A percentile compares a stretch with the other conserved stretches of the same genome.
These are phyloP conservation scores for Hypsizygus marmoreus DNA, from an alignment of 768 basidiomycete species.

Conservation along the genomic window DNA sequence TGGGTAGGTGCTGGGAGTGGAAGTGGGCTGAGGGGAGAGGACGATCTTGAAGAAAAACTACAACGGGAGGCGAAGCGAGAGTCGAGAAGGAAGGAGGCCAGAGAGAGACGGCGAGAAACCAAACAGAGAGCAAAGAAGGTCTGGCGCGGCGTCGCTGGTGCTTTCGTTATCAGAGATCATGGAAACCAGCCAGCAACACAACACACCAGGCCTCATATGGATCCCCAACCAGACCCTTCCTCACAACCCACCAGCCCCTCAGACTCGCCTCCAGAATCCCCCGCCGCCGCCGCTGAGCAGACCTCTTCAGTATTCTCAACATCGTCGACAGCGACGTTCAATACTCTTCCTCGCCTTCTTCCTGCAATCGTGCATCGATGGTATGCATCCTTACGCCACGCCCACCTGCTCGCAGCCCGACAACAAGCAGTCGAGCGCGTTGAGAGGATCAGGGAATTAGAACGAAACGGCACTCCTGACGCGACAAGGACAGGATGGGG, in stretches of 20 bases:
- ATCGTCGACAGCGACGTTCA: constrained; percentile 20
- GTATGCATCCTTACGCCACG: constrained; percentile 65
- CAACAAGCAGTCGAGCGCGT: constrained; percentile 69
- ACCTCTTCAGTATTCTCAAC: constrained; percentile 14
- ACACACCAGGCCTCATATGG: not conserved
- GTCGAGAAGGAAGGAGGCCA: constrained; percentile 43
- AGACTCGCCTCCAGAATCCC: constrained; percentile 11
- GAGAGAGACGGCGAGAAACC: constrained; percentile 50
- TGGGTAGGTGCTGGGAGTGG: constrained; percentile 96
- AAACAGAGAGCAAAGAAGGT: constrained; percentile 55
- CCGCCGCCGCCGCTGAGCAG: not conserved
- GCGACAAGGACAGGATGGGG: constrained; percentile 61
- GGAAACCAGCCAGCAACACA: not conserved
- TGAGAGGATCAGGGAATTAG: constrained; percentile 65
- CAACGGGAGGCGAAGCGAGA: constrained; percentile 55
- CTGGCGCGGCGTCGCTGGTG: constrained; percentile 60
- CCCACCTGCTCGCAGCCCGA: constrained; percentile 70
- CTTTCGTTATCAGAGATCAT: constrained; percentile 33
- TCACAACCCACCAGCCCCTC: constrained; percentile 6
- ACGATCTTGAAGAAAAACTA: constrained; percentile 69
- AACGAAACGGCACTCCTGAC: constrained; percentile 34
- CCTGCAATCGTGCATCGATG: constrained; percentile 50
- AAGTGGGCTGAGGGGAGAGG: constrained; percentile 43
- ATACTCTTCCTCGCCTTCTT: constrained; percentile 36
- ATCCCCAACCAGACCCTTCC: constrained; percentile 1